Evolutionary conservation across 805 yeast species (phyloP), one percentile per base, ranked within the genome.

Genomic region (Wickerhamomyces rabaulensis): DNA sequence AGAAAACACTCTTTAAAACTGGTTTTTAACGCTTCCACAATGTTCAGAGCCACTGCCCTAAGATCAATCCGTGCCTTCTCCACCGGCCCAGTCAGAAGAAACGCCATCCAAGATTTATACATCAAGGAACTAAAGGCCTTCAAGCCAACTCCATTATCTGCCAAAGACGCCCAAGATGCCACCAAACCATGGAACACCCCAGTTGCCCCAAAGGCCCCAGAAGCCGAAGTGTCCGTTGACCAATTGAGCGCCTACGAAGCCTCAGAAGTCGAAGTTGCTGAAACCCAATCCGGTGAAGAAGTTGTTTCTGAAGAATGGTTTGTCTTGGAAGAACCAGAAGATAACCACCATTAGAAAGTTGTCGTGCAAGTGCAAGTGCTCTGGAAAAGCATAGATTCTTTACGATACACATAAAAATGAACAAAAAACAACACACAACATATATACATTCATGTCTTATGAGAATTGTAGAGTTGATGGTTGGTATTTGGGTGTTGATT

Each of bases 161-260:
- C 86, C 49, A 74, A 78, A 55, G 95, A 87, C 57, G 84, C 92
- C 52, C 89, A 82, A 61, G 78, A 80, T 54, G 77, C 84, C 55
- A 92, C 90, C 57, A 82, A 84, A 71, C 80, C 86, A 59, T 94
- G 96, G 94, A 69, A 75, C 51, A 72, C 81, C 53, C 98, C 98
- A 61, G 67, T 76, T 52, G 79, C 89, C 57, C 95, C 98, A 59
- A 67, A 79, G 55, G 67, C 74, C 41, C 97, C 97, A 58, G 69
- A 77, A 53, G 65, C 79, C 47, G 95, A 88, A 67, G 79, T 78
- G 49, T 79, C 82, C 54, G 79, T 86, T 51, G 73, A 74, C 35
- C 83, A 84, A 46, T 73, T 88, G 56, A 69, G 79, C 51, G 81
- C 78, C 49, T 88, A 88, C 73, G 87, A 80, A 63, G 54, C 80